phyloP scores from a whole-genome alignment of 192 early-diverging fungal species.

The Jimgerdemannia flammicorona region DNA sequence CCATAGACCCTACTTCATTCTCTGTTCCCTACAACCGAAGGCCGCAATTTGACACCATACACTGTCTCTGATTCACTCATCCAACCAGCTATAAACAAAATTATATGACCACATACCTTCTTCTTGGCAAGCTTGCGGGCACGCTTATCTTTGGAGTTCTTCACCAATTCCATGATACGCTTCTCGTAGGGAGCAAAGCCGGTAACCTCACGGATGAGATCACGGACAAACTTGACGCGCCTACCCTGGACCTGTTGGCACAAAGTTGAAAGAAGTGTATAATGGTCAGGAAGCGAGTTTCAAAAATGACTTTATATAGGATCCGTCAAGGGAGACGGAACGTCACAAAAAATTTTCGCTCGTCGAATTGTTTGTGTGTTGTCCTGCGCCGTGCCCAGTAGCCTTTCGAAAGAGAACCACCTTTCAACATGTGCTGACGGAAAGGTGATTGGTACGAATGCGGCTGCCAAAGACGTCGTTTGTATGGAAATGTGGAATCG shows the following conservation, averaged over 20 bases:
- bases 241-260: constrained; percentile 55
- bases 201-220: constrained; percentile 93
- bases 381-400: background rate
- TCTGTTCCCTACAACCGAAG: too few relatives aligned
- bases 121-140: constrained; percentile 98
- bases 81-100: constrained; percentile 20
- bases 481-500: too few relatives aligned
- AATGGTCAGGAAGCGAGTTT: background rate
- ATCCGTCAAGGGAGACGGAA: background rate
- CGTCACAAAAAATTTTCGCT: background rate
- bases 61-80: background rate
- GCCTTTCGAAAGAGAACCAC: background rate
- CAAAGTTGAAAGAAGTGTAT: background rate
- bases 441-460: too few relatives aligned
- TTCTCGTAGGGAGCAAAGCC: constrained; percentile 99
- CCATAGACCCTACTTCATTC: too few relatives aligned
- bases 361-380: too few relatives aligned
- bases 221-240: constrained; percentile 88
- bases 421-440: background rate
- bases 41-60: background rate
- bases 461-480: too few relatives aligned
- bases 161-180: constrained; percentile 99
- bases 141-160: constrained; percentile 99
- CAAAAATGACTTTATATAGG: background rate
- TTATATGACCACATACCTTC: constrained; percentile 56